Conservation (phyloP, 768 basidiomycete species). For the Chalciporus piperatus region DNA sequence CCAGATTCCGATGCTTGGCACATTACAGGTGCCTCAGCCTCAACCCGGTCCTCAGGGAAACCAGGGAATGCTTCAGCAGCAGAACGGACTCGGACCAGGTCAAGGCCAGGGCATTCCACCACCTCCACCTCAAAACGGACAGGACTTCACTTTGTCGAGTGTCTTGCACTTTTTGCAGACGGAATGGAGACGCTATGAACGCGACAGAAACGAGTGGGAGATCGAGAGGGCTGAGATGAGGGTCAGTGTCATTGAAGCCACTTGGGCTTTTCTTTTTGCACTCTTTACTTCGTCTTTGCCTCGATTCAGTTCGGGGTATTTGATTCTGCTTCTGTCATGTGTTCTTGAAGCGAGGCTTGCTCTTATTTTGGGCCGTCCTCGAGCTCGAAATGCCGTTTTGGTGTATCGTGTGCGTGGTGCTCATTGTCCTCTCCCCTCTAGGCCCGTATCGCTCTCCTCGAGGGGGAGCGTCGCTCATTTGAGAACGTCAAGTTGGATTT, state of each 20-base stretch:
- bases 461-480: slow-evolving; percentile 94
- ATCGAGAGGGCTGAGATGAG: slow-evolving; percentile 99
- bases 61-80: slow-evolving; percentile 51
- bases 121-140: slow-evolving; percentile 80
- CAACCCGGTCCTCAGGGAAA: slow-evolving; percentile 37
- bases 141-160: slow-evolving; percentile 89
- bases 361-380: not conserved
- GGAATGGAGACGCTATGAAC: slow-evolving; percentile 96
- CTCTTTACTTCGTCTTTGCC: not conserved
- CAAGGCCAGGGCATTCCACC: slow-evolving; percentile 61
- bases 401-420: not conserved
- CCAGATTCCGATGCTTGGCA: slow-evolving; percentile 69
- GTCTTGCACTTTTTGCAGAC: slow-evolving; percentile 97
- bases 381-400: not conserved
- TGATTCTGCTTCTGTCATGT: not conserved
- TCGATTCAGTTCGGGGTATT: not conserved
- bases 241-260: slow-evolving; percentile 49
- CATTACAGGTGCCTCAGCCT: slow-evolving; percentile 61
- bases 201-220: slow-evolving; percentile 99
- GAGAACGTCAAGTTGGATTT: slow-evolving; percentile 97
- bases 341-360: not conserved
- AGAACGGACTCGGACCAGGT: slow-evolving; percentile 47
- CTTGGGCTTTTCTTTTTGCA: slow-evolving; percentile 2
- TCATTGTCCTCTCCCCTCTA: slow-evolving; percentile 33
- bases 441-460: slow-evolving; percentile 96